Conservation (phyloP, 2,329 filamentous ascomycete genomes). For the Chrysoporthe austroafricana region DNA sequence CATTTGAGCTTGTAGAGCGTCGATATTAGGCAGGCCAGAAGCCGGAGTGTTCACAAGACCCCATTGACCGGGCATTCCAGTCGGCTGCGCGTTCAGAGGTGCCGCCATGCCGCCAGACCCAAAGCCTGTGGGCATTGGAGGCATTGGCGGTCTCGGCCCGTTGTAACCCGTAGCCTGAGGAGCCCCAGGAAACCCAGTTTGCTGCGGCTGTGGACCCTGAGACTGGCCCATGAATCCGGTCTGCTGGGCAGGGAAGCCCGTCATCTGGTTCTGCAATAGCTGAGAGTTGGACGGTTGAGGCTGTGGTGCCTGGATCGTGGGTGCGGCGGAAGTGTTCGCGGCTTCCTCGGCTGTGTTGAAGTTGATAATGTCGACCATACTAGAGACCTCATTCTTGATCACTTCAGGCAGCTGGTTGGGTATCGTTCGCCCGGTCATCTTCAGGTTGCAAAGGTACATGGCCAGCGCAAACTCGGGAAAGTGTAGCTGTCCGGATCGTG, state of each 20-base stretch:
- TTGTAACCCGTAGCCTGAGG: constrained; percentile 79
- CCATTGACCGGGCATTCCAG: constrained; percentile 92
- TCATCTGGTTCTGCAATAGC: constrained; percentile 68
- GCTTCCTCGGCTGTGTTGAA: constrained; percentile 84
- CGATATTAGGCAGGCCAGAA: constrained; percentile 88
- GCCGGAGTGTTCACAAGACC: constrained; percentile 95
- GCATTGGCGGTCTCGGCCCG: constrained; percentile 84
- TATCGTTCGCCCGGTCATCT: constrained; percentile 82
- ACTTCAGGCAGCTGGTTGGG: constrained; percentile 78
- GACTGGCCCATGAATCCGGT: constrained; percentile 57
- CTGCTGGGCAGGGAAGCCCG: constrained; percentile 65
- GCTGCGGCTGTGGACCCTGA: constrained; percentile 67
- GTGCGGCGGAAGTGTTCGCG: constrained; percentile 54
- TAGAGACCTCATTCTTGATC: constrained; percentile 95
- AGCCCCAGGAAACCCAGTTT: constrained; percentile 70
- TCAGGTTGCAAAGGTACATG: constrained; percentile 98
- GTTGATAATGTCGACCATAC: constrained; percentile 99
- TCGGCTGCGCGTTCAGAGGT: constrained; percentile 88
- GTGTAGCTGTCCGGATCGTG: constrained; percentile 91
- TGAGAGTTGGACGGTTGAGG: constrained; percentile 75
- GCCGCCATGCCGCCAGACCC: constrained; percentile 64
- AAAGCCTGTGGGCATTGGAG: constrained; percentile 70
- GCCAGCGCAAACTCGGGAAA: constrained; percentile 97
- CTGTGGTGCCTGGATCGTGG: constrained; percentile 69
- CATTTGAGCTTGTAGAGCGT: constrained; percentile 88